These are phyloP conservation scores for Fusarium brachygibbosum DNA, from an alignment of 2,329 filamentous ascomycete species.

Conservation along the genomic window DNA sequence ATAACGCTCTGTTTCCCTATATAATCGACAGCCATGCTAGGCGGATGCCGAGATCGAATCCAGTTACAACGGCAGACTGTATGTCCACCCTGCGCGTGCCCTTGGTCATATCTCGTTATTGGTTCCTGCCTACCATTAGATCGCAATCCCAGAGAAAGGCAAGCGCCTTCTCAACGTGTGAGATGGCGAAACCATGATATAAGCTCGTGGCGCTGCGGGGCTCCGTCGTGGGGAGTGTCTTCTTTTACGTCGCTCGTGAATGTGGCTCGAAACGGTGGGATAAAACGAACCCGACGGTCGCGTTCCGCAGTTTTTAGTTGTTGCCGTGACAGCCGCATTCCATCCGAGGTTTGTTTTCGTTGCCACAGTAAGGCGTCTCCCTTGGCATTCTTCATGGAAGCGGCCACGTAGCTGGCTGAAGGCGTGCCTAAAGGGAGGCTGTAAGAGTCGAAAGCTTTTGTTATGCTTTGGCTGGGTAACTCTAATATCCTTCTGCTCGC, in stretches of 20 bases:
- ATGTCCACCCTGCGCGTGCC: not conserved
- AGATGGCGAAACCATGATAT: not conserved
- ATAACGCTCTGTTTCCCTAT: too few relatives aligned
- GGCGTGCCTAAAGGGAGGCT: not conserved
- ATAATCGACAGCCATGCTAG: too few relatives aligned
- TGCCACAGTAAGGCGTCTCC: not conserved
- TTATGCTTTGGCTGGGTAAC: not conserved
- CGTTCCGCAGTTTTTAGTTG: not conserved
- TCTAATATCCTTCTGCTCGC: constrained; percentile 2
- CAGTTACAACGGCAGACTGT: not conserved
- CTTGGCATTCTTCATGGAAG: not conserved
- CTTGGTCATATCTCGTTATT: not conserved
- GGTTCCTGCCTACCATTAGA: too few relatives aligned
- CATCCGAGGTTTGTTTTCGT: not conserved
- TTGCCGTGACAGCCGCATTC: not conserved
- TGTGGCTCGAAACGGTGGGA: not conserved
- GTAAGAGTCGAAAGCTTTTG: not conserved
- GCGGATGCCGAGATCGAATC: not conserved
- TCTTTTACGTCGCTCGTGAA: too few relatives aligned
- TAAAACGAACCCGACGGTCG: not conserved
- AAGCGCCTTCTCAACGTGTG: not conserved
- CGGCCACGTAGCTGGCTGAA: not conserved
- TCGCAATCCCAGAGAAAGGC: not conserved
- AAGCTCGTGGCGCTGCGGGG: too few relatives aligned
- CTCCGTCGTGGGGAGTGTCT: too few relatives aligned